phyloP scores from a whole-genome alignment of 1,139 yeast species.

The Taphrina communis region DNA sequence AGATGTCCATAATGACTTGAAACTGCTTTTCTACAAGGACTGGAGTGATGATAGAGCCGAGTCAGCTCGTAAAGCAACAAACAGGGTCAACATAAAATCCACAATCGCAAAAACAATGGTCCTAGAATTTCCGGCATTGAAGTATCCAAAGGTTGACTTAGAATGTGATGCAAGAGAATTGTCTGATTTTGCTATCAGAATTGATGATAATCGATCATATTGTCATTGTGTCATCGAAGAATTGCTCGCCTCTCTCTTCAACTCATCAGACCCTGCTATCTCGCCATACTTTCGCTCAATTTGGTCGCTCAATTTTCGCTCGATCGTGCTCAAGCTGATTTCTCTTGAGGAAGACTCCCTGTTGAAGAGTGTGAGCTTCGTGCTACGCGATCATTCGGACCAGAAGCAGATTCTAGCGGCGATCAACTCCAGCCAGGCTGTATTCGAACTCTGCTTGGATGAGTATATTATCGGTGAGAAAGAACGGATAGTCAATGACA shows the following conservation, averaged over 20 bases:
- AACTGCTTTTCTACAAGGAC: constrained; percentile 20
- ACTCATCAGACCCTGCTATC: background rate
- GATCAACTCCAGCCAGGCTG: constrained; percentile 39
- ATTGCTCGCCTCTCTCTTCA: background rate
- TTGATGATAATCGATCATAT: constrained; percentile 6
- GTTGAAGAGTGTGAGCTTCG: background rate
- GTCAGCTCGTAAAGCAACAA: background rate
- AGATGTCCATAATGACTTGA: constrained; percentile 14
- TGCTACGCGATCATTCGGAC: background rate
- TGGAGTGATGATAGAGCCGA: constrained; percentile 25
- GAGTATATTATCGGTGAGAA: constrained; percentile 44
- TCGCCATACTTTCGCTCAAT: constrained; percentile 20
- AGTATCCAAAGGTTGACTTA: constrained; percentile 3
- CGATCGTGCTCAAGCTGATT: constrained; percentile 9
- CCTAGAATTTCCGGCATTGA: constrained; percentile 16
- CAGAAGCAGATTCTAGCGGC: background rate
- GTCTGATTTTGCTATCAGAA: constrained; percentile 2
- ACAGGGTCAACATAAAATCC: background rate
- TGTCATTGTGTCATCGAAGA: constrained; percentile 8
- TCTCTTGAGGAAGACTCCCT: constrained; percentile 9
- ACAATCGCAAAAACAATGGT: constrained; percentile 27
- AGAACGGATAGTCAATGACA: background rate
- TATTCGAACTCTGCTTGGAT: constrained; percentile 46
- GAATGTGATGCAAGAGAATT: constrained; percentile 5
- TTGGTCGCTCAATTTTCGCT: constrained; percentile 26